Evolutionary conservation across 495 filamentous ascomycete species (phyloP), one percentile per base, ranked within the genome.

Genomic region (Podospora didyma): DNA sequence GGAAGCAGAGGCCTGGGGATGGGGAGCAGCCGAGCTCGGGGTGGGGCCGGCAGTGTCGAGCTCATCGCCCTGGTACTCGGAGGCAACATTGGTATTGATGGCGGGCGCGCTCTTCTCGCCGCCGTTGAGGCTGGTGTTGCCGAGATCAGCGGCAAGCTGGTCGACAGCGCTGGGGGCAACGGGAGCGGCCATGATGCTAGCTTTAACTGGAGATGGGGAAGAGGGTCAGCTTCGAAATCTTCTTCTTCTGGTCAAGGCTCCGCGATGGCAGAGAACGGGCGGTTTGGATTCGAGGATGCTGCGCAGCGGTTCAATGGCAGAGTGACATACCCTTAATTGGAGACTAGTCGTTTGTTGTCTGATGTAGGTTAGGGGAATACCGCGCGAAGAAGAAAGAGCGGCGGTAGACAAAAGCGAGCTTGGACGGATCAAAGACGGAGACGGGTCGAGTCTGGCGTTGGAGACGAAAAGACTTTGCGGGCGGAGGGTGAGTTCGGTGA

Each of bases 1-100:
- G 35, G 94, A 99, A 54, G 95, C 94, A 41, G 94, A 97, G 54
- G 90, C 89, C 76, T 94, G 89, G 44, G 84, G 83, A 65, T 84
- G 81, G 50, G 86, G 85, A 53, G 83, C 77, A 58, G 84, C 84
- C 56, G 90, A 88, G 73, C 83, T 84, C 58, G 89, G 86, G 58
- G 88, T 89, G 49, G 84, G 79, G 46, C 79, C 77, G 66, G 84
- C 80, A 55, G 77, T 79, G 69, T 81, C 81, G 57, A 73, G 67
- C 58, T 84, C 84, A 42, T 81, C 75, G 54, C 70, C 71, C 51
- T 75, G 73, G 56, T 70, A 69, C 61, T 82, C 76, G 62, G 76
- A 59, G 55, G 54, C 62, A 56, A 89, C 79, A 64, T 81, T 83
- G 69, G 87, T 90, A 71, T 90, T 85, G 72, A 89, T 77, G 64